phyloP scores from a whole-genome alignment of 768 basidiomycete species.

The Xanthoconium stramineum region DNA sequence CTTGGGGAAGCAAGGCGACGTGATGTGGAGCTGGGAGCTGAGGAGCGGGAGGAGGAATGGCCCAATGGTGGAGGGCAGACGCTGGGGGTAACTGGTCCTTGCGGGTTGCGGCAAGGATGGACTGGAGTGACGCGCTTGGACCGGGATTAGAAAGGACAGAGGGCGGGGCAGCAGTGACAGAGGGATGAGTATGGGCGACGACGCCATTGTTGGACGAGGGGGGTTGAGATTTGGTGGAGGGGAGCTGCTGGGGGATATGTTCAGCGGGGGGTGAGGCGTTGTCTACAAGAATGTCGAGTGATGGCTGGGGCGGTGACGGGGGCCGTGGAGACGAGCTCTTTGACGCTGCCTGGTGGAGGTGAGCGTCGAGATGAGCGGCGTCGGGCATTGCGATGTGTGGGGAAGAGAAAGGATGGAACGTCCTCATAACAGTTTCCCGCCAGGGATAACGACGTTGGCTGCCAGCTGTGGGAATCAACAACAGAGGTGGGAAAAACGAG shows the following conservation, averaged over 20 bases:
- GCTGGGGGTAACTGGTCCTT: conserved; percentile 33
- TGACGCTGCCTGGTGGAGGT: conserved; percentile 30
- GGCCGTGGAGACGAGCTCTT: conserved; percentile 48
- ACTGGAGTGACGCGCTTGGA: conserved; percentile 39
- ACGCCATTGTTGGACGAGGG: conserved; percentile 26
- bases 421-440: conserved; percentile 44
- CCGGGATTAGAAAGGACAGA: conserved; percentile 37
- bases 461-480: conserved; percentile 45
- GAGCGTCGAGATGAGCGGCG: conserved; percentile 32
- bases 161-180: conserved; percentile 30
- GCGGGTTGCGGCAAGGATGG: conserved; percentile 33
- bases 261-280: conserved; percentile 24
- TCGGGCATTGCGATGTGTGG: conserved; percentile 42
- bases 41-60: conserved; percentile 28
- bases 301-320: conserved; percentile 40
- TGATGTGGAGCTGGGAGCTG: conserved; percentile 30
- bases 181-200: conserved; percentile 27
- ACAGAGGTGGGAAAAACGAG: conserved; percentile 46
- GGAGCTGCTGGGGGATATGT: conserved; percentile 32
- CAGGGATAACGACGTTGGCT: conserved; percentile 36
- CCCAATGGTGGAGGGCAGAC: conserved; percentile 38
- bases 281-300: conserved; percentile 38
- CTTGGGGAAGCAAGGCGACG: conserved; percentile 37
- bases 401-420: conserved; percentile 42
- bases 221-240: conserved; percentile 22